Conservation (phyloP, 2,329 filamentous ascomycete genomes). For the Taxawa tesnikishii region DNA sequence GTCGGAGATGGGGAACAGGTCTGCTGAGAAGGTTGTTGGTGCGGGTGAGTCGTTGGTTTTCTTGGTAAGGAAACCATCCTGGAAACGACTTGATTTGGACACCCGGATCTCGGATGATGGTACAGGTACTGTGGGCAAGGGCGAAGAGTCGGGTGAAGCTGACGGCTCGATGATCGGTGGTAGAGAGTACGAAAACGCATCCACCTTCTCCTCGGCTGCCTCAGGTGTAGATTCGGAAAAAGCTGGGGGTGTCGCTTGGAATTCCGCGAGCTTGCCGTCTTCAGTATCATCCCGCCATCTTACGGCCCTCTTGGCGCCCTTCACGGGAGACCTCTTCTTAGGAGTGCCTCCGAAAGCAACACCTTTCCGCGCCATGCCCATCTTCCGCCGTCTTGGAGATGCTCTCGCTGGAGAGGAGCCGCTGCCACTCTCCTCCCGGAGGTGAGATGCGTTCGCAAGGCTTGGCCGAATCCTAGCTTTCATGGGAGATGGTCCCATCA, state of each 20-base stretch:
- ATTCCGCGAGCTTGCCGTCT: slow-evolving; percentile 76
- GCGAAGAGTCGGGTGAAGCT: slow-evolving; percentile 37
- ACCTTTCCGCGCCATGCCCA: slow-evolving; percentile 51
- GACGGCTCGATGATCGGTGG: slow-evolving; percentile 13
- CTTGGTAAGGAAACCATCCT: slow-evolving; percentile 74
- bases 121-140: slow-evolving; percentile 43
- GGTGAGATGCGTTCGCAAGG: slow-evolving; percentile 20
- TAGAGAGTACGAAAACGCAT: slow-evolving; percentile 6
- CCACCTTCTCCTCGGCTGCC: slow-evolving; percentile 7
- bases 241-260: slow-evolving; percentile 73
- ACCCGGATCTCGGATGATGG: slow-evolving; percentile 48
- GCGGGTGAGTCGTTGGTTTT: slow-evolving; percentile 35
- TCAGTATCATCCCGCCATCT: slow-evolving; percentile 89
- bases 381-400: slow-evolving; percentile 71
- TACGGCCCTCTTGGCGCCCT: slow-evolving; percentile 57
- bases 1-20: slow-evolving; percentile 43
- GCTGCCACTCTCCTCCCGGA: slow-evolving; percentile 15
- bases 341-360: slow-evolving; percentile 57
- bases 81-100: slow-evolving; percentile 54
- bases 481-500: slow-evolving; percentile 35
- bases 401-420: slow-evolving; percentile 40
- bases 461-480: slow-evolving; percentile 29
- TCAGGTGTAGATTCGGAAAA: slow-evolving; percentile 50
- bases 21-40: slow-evolving; percentile 44
- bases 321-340: slow-evolving; percentile 55